A percentile compares a stretch with the other conserved stretches of the same genome.
Conservation (phyloP, 257 asterid species). For the Solanum arcanum region DNA sequence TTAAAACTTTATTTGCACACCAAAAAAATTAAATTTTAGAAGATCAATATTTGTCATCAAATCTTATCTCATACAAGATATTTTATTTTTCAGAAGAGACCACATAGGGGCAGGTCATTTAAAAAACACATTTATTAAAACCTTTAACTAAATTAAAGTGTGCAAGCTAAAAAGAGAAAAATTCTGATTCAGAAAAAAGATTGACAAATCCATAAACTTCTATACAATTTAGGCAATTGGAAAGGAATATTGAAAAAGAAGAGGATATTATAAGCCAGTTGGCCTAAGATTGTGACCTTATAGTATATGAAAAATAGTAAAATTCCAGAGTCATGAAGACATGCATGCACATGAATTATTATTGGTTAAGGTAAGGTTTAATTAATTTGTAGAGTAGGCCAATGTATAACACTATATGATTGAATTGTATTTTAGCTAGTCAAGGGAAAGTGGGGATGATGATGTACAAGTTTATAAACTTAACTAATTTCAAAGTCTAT, state of each 20-base stretch:
- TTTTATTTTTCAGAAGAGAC: neutral
- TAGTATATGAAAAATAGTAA: neutral
- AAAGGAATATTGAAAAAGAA: neutral
- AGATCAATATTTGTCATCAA: neutral
- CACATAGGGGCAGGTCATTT: neutral
- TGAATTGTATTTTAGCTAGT: neutral
- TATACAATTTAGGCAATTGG: neutral
- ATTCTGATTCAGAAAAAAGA: neutral
- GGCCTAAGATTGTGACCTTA: neutral
- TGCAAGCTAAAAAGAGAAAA: neutral
- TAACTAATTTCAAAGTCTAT: neutral
- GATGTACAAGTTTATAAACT: neutral
- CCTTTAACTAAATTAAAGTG: neutral
- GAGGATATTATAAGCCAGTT: neutral
- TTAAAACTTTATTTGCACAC: neutral
- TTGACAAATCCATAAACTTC: neutral
- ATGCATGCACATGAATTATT: neutral
- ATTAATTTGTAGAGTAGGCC: neutral
- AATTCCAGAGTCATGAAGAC: neutral
- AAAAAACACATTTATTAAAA: neutral
- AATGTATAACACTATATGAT: neutral
- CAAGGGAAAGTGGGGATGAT: neutral
- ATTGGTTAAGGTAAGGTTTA: neutral
- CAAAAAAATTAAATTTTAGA: neutral
- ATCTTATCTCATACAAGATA: neutral